A percentile compares a stretch with the other conserved stretches of the same genome.
Evolutionary conservation across 1,284 basidiomycete genomes (phyloP).

Genomic region (Malassezia furfur): DNA sequence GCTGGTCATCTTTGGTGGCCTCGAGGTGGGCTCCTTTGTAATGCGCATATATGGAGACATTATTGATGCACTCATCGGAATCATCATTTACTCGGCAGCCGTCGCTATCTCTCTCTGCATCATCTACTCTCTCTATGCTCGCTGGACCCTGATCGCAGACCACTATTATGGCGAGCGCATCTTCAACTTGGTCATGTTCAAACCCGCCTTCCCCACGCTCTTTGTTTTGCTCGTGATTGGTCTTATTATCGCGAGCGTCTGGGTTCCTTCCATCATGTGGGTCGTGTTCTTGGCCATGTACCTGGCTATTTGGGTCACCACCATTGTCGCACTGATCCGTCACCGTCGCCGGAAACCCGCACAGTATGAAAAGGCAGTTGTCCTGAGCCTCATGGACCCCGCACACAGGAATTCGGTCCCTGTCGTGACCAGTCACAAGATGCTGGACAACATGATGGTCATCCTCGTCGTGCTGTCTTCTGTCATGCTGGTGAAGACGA

Average conservation of each 20-base stretch:
- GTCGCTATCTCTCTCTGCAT: slow-evolving; percentile 1
- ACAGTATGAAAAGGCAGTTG: not conserved
- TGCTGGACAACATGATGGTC: slow-evolving; percentile 11
- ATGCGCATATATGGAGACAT: slow-evolving; percentile 13
- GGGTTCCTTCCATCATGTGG: slow-evolving; percentile 15
- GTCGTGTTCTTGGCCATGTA: slow-evolving; percentile 4
- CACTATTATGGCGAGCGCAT: slow-evolving; percentile 3
- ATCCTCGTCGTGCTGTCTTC: slow-evolving; percentile 4
- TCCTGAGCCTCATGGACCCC: slow-evolving; percentile 6
- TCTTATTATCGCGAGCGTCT: slow-evolving; percentile 4
- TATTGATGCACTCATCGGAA: slow-evolving; percentile 1
- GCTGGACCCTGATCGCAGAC: slow-evolving; percentile 12
- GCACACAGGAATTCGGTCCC: not conserved
- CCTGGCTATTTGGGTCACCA: slow-evolving; percentile 8
- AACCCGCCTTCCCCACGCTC: not conserved
- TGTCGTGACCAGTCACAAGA: slow-evolving; percentile 10
- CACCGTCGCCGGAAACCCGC: not conserved
- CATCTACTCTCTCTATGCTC: slow-evolving; percentile 10
- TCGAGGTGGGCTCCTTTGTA: slow-evolving; percentile 7
- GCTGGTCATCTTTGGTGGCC: not conserved
- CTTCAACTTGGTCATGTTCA: slow-evolving; percentile 8
- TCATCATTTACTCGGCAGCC: slow-evolving; percentile 11
- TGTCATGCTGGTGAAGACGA: slow-evolving; percentile 11
- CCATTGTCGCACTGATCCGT: slow-evolving; percentile 1
- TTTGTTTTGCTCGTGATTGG: not conserved